Base-by-base conservation (phyloP, 2,329 filamentous ascomycete genomes). In the Colletotrichum sp. region DNA sequence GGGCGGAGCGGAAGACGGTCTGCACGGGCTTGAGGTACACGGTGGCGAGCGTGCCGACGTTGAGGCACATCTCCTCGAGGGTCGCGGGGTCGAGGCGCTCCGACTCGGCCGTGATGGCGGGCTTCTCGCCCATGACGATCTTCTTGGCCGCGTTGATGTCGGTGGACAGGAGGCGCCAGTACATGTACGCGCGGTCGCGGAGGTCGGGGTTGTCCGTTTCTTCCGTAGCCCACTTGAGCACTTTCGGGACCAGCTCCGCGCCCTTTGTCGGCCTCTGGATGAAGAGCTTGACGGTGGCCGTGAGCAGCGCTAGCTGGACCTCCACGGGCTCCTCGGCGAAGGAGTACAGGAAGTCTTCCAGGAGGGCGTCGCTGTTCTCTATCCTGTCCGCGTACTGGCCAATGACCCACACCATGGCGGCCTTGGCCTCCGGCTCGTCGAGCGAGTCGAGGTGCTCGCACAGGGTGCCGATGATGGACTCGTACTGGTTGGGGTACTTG, bases 321-420 rank as follows among this genome's bases (percentile, higher is more conserved):
- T 99, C 97, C 18, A 98, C 94, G 0, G 96, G 94, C 85, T 99
- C 97, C 80, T 99, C 97, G 32, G 95, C 91, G 86, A 99, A 99
- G 0, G 95, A 95, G 82, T 96, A 96, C 10, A 99, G 85, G 84
- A 99, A 99, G 84, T 99, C 97, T 80, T 99, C 96, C 10, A 99
- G 90, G 4, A 99, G 89, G 0, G 94, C 95, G 80, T 99, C 97
- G 18, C 95, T 97, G 84, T 99, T 99, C 83, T 99, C 97, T 80
- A 99, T 99, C 60, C 97, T 94, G 82, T 98, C 96, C 12, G 97
- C 97, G 81, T 99, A 99, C 84, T 99, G 95, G 3, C 97, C 97
- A 83, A 99, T 99, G 44, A 99, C 97, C 97, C 97, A 99, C 60
- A 99, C 97, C 93, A 99, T 98, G 75, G 97, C 97, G 3, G 97